Evolutionary conservation across 1,284 basidiomycete species (phyloP).

Genomic region (Irpex sp.): DNA sequence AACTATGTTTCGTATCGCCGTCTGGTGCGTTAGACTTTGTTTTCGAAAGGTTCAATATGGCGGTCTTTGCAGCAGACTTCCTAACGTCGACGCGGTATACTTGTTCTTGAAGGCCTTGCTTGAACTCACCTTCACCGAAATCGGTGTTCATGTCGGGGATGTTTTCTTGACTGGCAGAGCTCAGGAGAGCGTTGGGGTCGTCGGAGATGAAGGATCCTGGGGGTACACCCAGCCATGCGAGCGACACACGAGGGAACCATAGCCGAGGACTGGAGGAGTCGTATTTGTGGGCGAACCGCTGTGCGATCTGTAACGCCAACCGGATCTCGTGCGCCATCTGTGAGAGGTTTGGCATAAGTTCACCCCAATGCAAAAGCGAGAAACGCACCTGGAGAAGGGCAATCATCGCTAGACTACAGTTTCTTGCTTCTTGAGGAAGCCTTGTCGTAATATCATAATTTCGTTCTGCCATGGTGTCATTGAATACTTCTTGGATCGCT

Average conservation of each 20-base stretch:
- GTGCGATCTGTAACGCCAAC: constrained; percentile 32
- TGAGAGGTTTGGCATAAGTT: neutral
- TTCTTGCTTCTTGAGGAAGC: constrained; percentile 30
- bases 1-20: constrained; percentile 6
- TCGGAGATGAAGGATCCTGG: constrained; percentile 37
- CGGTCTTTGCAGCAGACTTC: constrained; percentile 5
- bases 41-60: constrained; percentile 3
- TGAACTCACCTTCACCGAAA: constrained; percentile 8
- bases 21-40: neutral
- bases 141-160: neutral
- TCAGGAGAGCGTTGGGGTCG: constrained; percentile 23
- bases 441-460: constrained; percentile 21
- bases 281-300: constrained; percentile 32
- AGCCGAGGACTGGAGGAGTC: constrained; percentile 34
- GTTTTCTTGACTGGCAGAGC: neutral
- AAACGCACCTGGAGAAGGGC: constrained; percentile 40
- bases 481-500: constrained; percentile 31
- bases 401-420: constrained; percentile 39
- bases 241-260: constrained; percentile 42
- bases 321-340: constrained; percentile 45
- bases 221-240: constrained; percentile 46
- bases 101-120: constrained; percentile 20
- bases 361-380: neutral
- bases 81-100: constrained; percentile 11
- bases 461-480: constrained; percentile 28